Evolutionary conservation across 257 asterid genomes (phyloP).

Genomic region (Primulina huaijiensis): DNA sequence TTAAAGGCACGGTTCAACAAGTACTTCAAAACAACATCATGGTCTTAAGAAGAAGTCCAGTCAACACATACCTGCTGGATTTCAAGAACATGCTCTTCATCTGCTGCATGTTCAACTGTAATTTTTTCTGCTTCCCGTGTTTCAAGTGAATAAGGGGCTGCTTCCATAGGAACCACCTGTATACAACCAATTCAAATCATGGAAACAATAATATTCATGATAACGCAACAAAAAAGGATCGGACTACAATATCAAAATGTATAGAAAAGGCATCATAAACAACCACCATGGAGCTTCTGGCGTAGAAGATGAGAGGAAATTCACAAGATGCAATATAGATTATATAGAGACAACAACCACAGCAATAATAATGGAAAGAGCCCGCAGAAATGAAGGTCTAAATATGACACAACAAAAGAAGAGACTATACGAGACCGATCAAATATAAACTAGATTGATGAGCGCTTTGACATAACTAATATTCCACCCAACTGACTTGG

Average conservation of each 20-base stretch:
- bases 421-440: constrained; percentile 5
- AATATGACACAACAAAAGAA: constrained; percentile 8
- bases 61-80: constrained; percentile 41
- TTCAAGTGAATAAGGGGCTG: constrained; percentile 34
- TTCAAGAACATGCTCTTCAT: constrained; percentile 33
- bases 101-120: constrained; percentile 32
- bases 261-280: neutral
- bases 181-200: constrained; percentile 20
- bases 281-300: neutral
- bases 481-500: neutral
- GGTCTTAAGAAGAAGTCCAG: constrained; percentile 9
- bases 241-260: constrained; percentile 5
- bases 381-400: neutral
- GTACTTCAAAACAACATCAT: constrained; percentile 15
- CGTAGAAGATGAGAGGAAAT: neutral
- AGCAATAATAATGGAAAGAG: neutral
- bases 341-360: neutral
- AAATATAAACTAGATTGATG: neutral
- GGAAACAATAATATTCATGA: constrained; percentile 7
- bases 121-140: constrained; percentile 28
- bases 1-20: constrained; percentile 7
- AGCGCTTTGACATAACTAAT: neutral
- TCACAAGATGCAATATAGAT: constrained; percentile 4
- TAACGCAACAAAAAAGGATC: neutral
- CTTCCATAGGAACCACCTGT: constrained; percentile 40